Evolutionary conservation across 2,329 filamentous ascomycete species (phyloP), one percentile per base, ranked within the genome.

Genomic region (Hymenoscyphus fructigenus): DNA sequence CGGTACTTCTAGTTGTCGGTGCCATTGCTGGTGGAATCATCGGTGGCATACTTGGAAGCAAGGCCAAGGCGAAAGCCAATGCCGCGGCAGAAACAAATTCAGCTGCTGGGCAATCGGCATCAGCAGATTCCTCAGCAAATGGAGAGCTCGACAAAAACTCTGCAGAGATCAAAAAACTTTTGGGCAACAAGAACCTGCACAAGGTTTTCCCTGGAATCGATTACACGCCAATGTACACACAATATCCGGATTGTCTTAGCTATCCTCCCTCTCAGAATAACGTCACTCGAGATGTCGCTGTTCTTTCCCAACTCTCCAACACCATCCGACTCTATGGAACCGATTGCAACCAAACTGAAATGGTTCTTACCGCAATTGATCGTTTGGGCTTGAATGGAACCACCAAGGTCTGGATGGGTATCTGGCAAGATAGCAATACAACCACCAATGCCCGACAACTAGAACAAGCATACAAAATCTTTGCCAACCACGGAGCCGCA

Each of bases 281-380:
- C 75, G 84, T 98, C 69, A 98, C 95, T 0, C 88, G 92, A 61
- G 94, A 98, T 75, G 81, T 97, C 65, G 94, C 95, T 1, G 89
- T 97, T 10, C 86, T 98, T 60, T 93, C 91, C 14, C 93, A 97
- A 76, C 82, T 98, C 55, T 97, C 93, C 66, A 93, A 96, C 75
- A 89, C 88, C 2, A 85, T 98, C 58, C 89, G 94, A 7, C 83
- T 97, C 0, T 98, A 98, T 76, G 94, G 94, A 59, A 98, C 92
- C 14, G 94, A 98, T 79, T 98, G 94, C 83, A 97, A 97, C 78
- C 94, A 98, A 78, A 98, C 94, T 0, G 86, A 97, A 77, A 95
- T 98, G 91, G 86, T 96, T 0, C 81, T 98, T 9, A 89, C 95
- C 72, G 89, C 93, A 23, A 89, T 98, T 71, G 83, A 91, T 64